phyloP scores from a whole-genome alignment of 768 basidiomycete species.

The Rhizopogon salebrosus region DNA sequence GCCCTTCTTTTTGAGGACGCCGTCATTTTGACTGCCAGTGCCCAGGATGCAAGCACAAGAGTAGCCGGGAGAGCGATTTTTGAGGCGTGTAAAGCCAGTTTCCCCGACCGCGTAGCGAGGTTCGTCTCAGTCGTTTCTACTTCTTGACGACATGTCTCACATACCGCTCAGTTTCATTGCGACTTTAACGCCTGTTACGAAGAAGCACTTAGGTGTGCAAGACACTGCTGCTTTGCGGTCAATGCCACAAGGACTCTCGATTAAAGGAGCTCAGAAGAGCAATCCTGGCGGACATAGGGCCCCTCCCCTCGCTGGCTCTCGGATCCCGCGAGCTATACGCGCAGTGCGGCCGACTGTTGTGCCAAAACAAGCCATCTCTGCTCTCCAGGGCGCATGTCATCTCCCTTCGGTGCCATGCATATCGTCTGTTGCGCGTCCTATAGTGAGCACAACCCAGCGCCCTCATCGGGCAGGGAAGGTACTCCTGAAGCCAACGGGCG shows the following conservation, averaged over 20 bases:
- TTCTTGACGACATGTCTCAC: slow-evolving; percentile 3
- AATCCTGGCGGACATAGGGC: neutral
- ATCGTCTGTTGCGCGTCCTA: neutral
- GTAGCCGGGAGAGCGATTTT: slow-evolving; percentile 66
- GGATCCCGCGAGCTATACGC: neutral
- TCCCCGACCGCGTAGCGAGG: slow-evolving; percentile 66
- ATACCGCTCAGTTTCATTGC: slow-evolving; percentile 52
- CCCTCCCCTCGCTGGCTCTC: neutral
- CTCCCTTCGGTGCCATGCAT: neutral
- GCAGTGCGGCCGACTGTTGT: neutral
- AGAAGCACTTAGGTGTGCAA: slow-evolving; percentile 65
- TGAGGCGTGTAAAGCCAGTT: slow-evolving; percentile 65
- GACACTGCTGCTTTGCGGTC: neutral
- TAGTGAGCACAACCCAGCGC: slow-evolving; percentile 2
- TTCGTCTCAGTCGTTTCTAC: slow-evolving; percentile 25
- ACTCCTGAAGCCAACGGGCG: neutral
- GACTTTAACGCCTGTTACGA: slow-evolving; percentile 70
- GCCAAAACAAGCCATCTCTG: neutral
- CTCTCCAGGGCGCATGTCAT: neutral
- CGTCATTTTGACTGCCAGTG: slow-evolving; percentile 61
- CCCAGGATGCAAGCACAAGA: slow-evolving; percentile 68
- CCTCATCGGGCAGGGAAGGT: neutral
- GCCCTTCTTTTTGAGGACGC: slow-evolving; percentile 65
- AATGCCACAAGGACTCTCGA: neutral
- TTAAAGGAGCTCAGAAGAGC: neutral